Conservation (phyloP, 495 filamentous ascomycete genomes). For the Tuber borchii region DNA sequence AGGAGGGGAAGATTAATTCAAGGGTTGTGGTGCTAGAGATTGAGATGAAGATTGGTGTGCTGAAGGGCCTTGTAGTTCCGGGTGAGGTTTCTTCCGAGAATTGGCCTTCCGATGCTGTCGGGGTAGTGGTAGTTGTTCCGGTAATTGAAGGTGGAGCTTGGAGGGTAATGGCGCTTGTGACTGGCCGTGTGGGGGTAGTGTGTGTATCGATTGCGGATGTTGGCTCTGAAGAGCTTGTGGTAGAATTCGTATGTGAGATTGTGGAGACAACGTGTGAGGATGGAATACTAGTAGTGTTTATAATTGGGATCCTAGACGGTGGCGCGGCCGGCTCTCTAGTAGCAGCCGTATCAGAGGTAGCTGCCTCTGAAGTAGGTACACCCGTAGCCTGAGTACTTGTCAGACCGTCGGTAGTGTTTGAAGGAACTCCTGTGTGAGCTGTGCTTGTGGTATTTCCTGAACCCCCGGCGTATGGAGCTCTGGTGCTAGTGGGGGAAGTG, state of each 20-base stretch:
- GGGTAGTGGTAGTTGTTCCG: background rate
- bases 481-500: too few relatives aligned
- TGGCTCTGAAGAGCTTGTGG: background rate
- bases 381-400: background rate
- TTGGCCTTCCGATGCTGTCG: background rate
- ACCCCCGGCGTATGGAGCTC: too few relatives aligned
- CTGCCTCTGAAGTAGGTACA: background rate
- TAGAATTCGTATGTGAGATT: background rate
- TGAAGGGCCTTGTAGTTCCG: background rate
- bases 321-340: background rate
- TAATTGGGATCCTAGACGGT: background rate
- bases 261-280: background rate
- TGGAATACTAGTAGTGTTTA: background rate
- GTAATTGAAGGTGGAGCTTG: background rate
- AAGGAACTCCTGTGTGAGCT: too few relatives aligned
- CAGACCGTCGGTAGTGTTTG: too few relatives aligned
- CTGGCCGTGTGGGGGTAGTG: background rate
- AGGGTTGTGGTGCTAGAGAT: background rate
- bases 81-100: background rate
- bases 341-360: background rate
- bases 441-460: too few relatives aligned
- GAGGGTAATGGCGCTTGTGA: background rate
- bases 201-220: background rate
- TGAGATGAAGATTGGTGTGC: background rate
- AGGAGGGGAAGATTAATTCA: background rate